Base-by-base conservation (phyloP, 768 basidiomycete genomes). In the Gloeophyllum trabeum region DNA sequence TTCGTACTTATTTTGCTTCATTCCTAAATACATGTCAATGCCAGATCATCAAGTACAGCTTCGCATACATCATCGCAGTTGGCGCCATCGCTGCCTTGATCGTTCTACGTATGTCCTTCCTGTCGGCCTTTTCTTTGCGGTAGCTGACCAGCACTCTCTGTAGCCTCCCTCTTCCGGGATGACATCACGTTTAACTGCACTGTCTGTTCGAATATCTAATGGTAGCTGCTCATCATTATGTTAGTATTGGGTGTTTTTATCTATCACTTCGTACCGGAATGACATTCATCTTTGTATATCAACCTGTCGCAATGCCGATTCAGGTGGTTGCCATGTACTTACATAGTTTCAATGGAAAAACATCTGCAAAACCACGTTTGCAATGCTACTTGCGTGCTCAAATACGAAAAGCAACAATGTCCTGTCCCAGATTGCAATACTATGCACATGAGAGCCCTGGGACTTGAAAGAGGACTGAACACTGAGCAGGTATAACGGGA, bases 181-280 rank as follows among this genome's bases (percentile, higher is more conserved):
- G 70, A 69, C 50, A 79, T 97, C 58, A 76, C 71, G 20, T 72
- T 91, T 55, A 65, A 78, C 49, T 91, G 89, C 73, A 73, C 78
- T 40, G 66, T 92, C 62, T 92, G 89, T 74, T 76, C 76, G 69
- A 83, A 71, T 63, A 87, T 90, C 59, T 89, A 80, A 81, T 60
- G 62, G 70, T 40, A 24, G 38, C n/a, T n/a, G 41, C 42, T 36
- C 43, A 46, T 28, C 37, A 45, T 40, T 37, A 13, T 46, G 19
- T 37, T 36, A 35, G 39, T 37, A n/a, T 43, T 37, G 13, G 50
- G 51, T 48, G 40, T 46, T 30, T 7, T 36, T 39, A 43, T 41
- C 35, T 32, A 23, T 44, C n/a, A 37, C 40, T 30, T 28, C 25
- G 2, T 44, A 37, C 37, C 41, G 36, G 39, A 32, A 32, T 10